A percentile compares a stretch with the other conserved stretches of the same genome.
Evolutionary conservation across 805 yeast genomes (phyloP).

Genomic region (Kluyveromyces wickerhamii): DNA sequence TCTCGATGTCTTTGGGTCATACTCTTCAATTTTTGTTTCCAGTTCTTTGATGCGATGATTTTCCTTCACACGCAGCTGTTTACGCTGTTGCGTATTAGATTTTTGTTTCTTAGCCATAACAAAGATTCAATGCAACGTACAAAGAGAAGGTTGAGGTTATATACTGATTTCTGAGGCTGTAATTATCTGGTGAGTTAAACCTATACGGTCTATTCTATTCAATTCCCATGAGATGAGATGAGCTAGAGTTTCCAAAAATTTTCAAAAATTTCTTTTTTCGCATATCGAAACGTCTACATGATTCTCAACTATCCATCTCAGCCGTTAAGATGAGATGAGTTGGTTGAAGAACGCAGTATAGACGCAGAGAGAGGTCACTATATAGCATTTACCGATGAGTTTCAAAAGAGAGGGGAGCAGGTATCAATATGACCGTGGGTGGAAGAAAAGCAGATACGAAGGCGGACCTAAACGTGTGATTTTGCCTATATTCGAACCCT

Average conservation of each 20-base stretch:
- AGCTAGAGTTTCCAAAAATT: conserved; percentile 8
- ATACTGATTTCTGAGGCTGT: too few relatives aligned
- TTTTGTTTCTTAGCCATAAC: conserved; percentile 33
- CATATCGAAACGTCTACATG: too few relatives aligned
- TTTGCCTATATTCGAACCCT: conserved; percentile 30
- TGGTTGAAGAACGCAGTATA: too few relatives aligned
- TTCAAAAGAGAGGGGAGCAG: conserved; percentile 4
- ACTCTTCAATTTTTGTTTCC: conserved; percentile 44
- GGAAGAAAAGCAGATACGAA: conserved; percentile 6
- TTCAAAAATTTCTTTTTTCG: conserved; percentile 4
- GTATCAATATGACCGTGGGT: not conserved
- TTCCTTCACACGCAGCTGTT: conserved; percentile 32
- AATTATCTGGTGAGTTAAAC: too few relatives aligned
- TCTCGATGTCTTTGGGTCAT: conserved; percentile 36
- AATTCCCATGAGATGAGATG: conserved; percentile 13
- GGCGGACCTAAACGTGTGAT: conserved; percentile 7
- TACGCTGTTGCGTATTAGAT: conserved; percentile 31
- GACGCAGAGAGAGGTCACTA: too few relatives aligned
- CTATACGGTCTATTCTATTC: too few relatives aligned
- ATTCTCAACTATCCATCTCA: too few relatives aligned
- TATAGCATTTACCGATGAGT: conserved; percentile 13
- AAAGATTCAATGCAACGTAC: not conserved
- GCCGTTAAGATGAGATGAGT: too few relatives aligned
- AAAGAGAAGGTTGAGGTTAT: not conserved
- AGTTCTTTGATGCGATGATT: conserved; percentile 34